Percentiles rank a stretch among this genome's conserved stretches.
Evolutionary conservation across 1,284 basidiomycete genomes (phyloP).

Genomic region (Singerocomus rubriflavus): DNA sequence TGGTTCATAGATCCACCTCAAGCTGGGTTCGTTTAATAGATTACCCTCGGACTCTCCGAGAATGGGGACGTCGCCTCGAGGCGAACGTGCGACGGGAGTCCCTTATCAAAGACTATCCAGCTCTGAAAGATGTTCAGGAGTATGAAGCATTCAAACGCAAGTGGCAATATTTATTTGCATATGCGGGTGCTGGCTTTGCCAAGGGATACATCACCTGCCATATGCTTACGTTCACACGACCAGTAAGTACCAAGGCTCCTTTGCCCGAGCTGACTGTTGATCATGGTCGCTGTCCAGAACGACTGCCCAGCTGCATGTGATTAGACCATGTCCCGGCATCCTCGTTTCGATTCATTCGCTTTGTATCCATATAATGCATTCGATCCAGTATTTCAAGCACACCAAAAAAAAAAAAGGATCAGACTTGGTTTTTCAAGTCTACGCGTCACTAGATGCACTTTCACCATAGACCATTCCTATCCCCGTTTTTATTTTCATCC

Average conservation of each 20-base stretch:
- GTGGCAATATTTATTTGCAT: conserved; percentile 77
- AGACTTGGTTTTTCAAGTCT: conserved; percentile 22
- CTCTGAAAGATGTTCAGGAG: conserved; percentile 48
- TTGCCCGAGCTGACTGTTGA: conserved; percentile 3
- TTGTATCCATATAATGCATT: conserved; percentile 25
- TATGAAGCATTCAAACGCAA: conserved; percentile 68
- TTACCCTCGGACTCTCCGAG: conserved; percentile 86
- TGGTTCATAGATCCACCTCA: conserved; percentile 1
- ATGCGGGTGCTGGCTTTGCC: conserved; percentile 70
- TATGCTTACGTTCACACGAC: conserved; percentile 65
- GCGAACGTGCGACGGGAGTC: conserved; percentile 56
- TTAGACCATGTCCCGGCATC: conserved; percentile 13
- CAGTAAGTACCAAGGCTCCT: conserved; percentile 37
- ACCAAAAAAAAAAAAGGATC: not conserved
- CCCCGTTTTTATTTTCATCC: conserved; percentile 16
- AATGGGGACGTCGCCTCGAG: conserved; percentile 79
- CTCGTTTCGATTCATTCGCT: conserved; percentile 14
- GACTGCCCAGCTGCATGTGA: conserved; percentile 32
- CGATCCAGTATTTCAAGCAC: conserved; percentile 1
- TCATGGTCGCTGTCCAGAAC: conserved; percentile 16
- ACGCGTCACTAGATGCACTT: conserved; percentile 18
- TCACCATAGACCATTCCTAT: conserved; percentile 19
- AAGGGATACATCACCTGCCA: conserved; percentile 77
- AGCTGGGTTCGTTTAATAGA: conserved; percentile 41
- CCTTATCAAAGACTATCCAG: conserved; percentile 55